These are phyloP conservation scores for Ramaria rubella DNA, from an alignment of 768 basidiomycete genomes.

Conservation along the genomic window DNA sequence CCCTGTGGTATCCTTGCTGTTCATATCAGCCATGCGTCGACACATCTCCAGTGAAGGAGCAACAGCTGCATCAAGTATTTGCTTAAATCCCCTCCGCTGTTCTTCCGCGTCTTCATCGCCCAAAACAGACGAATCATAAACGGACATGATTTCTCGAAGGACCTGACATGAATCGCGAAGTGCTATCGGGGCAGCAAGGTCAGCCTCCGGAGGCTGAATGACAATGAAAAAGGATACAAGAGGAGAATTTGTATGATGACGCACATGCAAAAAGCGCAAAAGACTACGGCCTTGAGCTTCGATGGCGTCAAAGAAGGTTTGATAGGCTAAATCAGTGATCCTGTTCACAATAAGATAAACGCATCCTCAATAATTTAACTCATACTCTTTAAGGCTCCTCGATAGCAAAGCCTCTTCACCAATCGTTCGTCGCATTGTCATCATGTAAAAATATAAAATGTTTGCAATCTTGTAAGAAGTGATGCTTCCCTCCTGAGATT, in stretches of 20 bases:
- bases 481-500: slow-evolving; percentile 90
- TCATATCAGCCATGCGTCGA: slow-evolving; percentile 49
- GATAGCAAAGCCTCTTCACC: slow-evolving; percentile 78
- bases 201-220: slow-evolving; percentile 42
- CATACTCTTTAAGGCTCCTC: slow-evolving; percentile 69
- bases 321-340: slow-evolving; percentile 73
- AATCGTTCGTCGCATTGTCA: slow-evolving; percentile 90
- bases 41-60: slow-evolving; percentile 82
- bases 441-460: slow-evolving; percentile 87
- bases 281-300: slow-evolving; percentile 70
- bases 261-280: slow-evolving; percentile 39
- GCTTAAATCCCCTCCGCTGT: slow-evolving; percentile 47
- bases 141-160: slow-evolving; percentile 80
- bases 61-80: slow-evolving; percentile 75
- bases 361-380: not conserved
- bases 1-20: slow-evolving; percentile 19
- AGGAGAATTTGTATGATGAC: slow-evolving; percentile 9
- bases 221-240: not conserved
- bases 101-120: slow-evolving; percentile 44
- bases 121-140: slow-evolving; percentile 81
- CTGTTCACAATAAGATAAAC: slow-evolving; percentile 33
- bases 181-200: slow-evolving; percentile 63
- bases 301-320: slow-evolving; percentile 83
- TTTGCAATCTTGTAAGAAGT: slow-evolving; percentile 90
- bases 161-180: slow-evolving; percentile 81